Percentiles rank a stretch among this genome's conserved stretches.
phyloP scores from a whole-genome alignment of 345 rosid species.

The Abelmoschus esculentus region DNA sequence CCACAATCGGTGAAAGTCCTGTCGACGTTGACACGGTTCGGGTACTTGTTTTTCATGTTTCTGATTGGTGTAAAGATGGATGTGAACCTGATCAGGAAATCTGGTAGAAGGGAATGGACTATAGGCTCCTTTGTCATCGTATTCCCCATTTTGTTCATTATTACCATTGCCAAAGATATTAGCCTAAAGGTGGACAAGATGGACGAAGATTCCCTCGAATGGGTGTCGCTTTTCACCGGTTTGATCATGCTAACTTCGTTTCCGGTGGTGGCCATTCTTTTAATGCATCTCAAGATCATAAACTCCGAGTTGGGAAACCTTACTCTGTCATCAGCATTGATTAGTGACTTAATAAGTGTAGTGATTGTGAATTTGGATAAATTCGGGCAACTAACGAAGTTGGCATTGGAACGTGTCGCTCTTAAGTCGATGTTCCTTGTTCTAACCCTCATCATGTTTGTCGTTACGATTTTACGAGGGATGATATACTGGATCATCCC shows the following conservation, averaged over 20 bases:
- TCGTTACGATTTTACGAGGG: background rate
- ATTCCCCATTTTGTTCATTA: background rate
- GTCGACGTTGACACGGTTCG: conserved; percentile 14
- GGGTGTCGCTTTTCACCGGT: background rate
- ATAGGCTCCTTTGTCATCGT: background rate
- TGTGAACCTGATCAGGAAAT: conserved; percentile 3
- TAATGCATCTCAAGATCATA: conserved; percentile 29
- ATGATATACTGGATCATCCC: conserved; percentile 21
- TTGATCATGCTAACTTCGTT: conserved; percentile 14
- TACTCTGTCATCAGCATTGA: conserved; percentile 28
- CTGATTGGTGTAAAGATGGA: conserved; percentile 29
- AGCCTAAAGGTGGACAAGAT: background rate
- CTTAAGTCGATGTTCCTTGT: background rate
- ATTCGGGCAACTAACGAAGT: accelerated
- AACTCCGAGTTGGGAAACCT: conserved; percentile 31
- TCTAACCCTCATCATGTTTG: background rate
- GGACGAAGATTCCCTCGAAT: background rate
- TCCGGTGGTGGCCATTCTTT: conserved; percentile 19
- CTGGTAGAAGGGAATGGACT: conserved; percentile 11
- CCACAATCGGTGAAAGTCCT: background rate
- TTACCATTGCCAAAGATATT: background rate
- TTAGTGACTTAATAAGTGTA: conserved; percentile 10
- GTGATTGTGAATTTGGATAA: background rate
- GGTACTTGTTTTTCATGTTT: conserved; percentile 25
- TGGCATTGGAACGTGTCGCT: background rate